These are phyloP conservation scores for Calocera cornea DNA, from an alignment of 768 basidiomycete genomes.

Conservation along the genomic window DNA sequence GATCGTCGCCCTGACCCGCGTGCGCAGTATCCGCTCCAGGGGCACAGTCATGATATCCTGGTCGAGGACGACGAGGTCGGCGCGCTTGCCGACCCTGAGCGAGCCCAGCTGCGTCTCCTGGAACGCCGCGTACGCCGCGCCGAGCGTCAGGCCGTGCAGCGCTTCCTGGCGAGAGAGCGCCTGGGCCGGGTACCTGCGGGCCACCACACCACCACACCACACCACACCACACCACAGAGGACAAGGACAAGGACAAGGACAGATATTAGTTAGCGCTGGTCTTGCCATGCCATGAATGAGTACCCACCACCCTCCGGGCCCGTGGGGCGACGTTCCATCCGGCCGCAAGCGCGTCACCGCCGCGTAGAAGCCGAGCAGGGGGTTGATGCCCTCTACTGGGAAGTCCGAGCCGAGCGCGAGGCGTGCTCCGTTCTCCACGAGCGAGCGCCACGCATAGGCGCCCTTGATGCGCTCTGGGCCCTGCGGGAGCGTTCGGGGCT, in stretches of 20 bases:
- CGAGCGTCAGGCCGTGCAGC: constrained; percentile 67
- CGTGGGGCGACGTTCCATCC: constrained; percentile 70
- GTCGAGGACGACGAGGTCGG: constrained; percentile 77
- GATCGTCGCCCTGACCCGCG: constrained; percentile 58
- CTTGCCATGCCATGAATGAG: not conserved
- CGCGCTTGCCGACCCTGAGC: constrained; percentile 61
- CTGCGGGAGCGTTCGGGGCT: constrained; percentile 30
- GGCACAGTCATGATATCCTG: constrained; percentile 63
- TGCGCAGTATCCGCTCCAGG: constrained; percentile 43
- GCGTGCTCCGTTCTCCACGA: constrained; percentile 41
- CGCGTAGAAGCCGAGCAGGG: constrained; percentile 80
- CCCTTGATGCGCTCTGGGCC: constrained; percentile 71
- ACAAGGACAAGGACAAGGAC: too few relatives aligned
- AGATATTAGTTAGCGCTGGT: not conserved
- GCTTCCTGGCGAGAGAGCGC: constrained; percentile 69
- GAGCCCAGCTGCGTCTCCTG: constrained; percentile 58
- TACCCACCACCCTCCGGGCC: constrained; percentile 62
- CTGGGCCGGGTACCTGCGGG: constrained; percentile 60
- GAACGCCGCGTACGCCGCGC: constrained; percentile 80
- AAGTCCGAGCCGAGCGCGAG: constrained; percentile 87
- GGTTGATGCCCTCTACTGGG: constrained; percentile 83
- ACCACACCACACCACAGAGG: too few relatives aligned
- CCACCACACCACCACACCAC: too few relatives aligned
- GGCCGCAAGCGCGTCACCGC: constrained; percentile 60
- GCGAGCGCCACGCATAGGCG: constrained; percentile 77